Conservation (phyloP, 2,329 filamentous ascomycete genomes). For the Lecanicillium sp. region DNA sequence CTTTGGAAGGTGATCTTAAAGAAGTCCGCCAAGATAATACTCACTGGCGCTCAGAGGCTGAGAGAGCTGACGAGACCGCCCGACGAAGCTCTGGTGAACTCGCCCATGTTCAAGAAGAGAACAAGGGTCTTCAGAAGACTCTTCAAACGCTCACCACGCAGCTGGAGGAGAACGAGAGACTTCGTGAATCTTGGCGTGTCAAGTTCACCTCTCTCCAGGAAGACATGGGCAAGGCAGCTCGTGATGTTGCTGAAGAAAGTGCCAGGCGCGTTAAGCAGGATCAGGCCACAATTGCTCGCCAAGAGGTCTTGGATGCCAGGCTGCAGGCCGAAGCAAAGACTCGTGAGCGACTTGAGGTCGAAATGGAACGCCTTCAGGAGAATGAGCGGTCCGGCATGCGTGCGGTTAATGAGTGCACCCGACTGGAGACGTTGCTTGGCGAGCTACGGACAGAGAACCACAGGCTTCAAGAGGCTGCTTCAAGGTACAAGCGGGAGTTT, state of each 20-base stretch:
- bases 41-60: conserved; percentile 55
- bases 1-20: conserved; percentile 45
- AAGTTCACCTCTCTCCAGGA: conserved; percentile 82
- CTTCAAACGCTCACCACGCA: conserved; percentile 69
- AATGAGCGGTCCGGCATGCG: conserved; percentile 59
- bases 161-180: conserved; percentile 75
- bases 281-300: conserved; percentile 67
- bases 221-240: conserved; percentile 73
- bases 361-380: conserved; percentile 56
- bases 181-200: conserved; percentile 73
- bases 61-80: conserved; percentile 45
- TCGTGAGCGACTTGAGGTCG: conserved; percentile 56
- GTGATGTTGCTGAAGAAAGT: conserved; percentile 76
- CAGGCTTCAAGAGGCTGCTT: conserved; percentile 59
- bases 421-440: conserved; percentile 45
- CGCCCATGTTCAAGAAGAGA: conserved; percentile 43
- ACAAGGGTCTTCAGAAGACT: conserved; percentile 65
- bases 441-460: conserved; percentile 60
- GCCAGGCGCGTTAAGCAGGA: conserved; percentile 71
- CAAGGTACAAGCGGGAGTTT: conserved; percentile 71
- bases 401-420: conserved; percentile 53
- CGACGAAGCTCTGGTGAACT: conserved; percentile 42
- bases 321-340: conserved; percentile 68
- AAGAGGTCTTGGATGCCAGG: conserved; percentile 69
- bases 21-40: conserved; percentile 47